Base-by-base conservation (phyloP, 192 early-diverging fungal species). In the Pilaira anomala region DNA sequence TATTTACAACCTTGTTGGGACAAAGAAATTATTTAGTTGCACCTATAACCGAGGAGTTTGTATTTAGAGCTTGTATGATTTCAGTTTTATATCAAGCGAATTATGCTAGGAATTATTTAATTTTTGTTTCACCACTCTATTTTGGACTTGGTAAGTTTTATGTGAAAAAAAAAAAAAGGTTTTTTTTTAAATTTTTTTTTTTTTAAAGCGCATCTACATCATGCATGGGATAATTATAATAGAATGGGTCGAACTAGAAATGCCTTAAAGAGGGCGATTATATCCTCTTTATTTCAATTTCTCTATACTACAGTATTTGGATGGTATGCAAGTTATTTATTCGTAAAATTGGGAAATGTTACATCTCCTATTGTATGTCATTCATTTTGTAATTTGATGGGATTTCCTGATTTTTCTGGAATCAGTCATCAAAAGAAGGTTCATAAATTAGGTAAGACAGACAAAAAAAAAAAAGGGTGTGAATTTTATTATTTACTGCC, bases 221-320 rank as follows among this genome's bases (percentile, higher is more conserved):
- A 92, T 60, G 79, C 70, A 2, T 85, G 78, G 69, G 85, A 88
- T 56, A 52, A 48, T 3, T 87, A 78, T 59, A 60, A 72, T 8
- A 63, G 67, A 22, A 62, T 68, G 42, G 84, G 81, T 5, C 19
- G 70, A 21, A 82, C 46, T 0, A 36, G 22, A 3, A 44, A 54
- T 6, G 80, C 83, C 0, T 54, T 85, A 3, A 66, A 76, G 25
- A 56, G 67, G 9, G 76, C 78, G 18, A 16, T 68, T 7, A 2
- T 78, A 6, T 60, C 52, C 2, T 67, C 77, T 3, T 24, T 65
- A 0, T 87, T 87, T 44, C 89, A 92, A 56, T 83, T 93, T 46
- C 30, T 58, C 0, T 93, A 90, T 68, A 93, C 90, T 1, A 87
- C 80, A 3, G 18, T 92, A 4, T 93, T 92, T 78, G 91, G 91